A percentile compares a stretch with the other conserved stretches of the same genome.
phyloP scores from a whole-genome alignment of 1,139 yeast species.

The Tardiomyces depauwii region DNA sequence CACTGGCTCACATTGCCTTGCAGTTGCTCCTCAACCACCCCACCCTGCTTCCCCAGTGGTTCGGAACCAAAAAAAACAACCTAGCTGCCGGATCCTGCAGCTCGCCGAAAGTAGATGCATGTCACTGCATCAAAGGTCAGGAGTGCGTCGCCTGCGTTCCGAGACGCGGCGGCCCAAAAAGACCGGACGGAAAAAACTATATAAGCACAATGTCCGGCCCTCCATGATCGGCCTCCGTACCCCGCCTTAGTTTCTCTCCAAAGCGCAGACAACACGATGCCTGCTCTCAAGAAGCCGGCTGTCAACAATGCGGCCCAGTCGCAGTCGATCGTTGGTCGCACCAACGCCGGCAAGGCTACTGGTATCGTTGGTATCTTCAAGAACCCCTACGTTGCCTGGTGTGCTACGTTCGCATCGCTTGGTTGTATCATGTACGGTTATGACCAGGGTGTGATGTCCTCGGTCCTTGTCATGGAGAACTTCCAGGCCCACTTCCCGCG shows the following conservation, averaged over 20 bases:
- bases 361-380: constrained; percentile 11
- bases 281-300: neutral
- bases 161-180: too few species aligned
- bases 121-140: too few species aligned
- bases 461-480: constrained; percentile 51
- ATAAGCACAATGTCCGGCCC: neutral
- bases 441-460: constrained; percentile 23
- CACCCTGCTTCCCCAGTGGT: too few species aligned
- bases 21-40: too few species aligned
- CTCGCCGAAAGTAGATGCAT: too few species aligned
- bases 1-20: too few species aligned
- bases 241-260: neutral
- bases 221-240: neutral
- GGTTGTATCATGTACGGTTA: constrained; percentile 40
- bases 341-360: constrained; percentile 9
- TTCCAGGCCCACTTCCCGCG: constrained; percentile 47
- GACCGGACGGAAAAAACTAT: neutral
- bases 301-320: constrained; percentile 11
- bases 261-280: neutral
- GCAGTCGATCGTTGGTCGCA: constrained; percentile 15
- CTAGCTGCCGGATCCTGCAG: too few species aligned
- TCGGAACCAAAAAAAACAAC: too few species aligned
- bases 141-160: too few species aligned
- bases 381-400: constrained; percentile 26
- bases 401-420: constrained; percentile 36